Evolutionary conservation across 306 rosid genomes (phyloP), one percentile per base, ranked within the genome.

Genomic region (Begonia loranthoides): DNA sequence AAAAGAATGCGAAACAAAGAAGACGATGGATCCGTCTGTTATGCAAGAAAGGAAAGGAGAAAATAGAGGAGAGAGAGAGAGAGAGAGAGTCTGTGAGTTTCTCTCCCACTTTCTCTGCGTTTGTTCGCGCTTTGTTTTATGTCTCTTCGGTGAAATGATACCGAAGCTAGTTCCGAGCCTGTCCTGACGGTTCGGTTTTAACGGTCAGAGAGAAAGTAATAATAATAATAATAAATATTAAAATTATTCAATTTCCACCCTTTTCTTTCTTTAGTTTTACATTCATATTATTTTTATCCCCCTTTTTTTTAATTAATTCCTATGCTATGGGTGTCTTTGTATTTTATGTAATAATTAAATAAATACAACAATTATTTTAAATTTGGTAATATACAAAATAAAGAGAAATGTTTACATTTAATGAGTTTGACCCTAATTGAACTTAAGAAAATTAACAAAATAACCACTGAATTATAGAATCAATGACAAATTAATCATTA

Each of bases 111-210:
- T 76, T 59, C 70, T 10, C 36, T 39, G 51, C 63, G 52, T 50
- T 41, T 45, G 49, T 55, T 60, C 54, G 49, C 17, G 16, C 19
- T 46, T 17, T 59, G 15, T 56, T 39, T 66, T 71, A 49, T 68
- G 61, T 73, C 74, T 67, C 66, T 63, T 55, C 65, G 55, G 51
- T 58, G 43, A 39, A 58, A 72, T 71, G 51, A 40, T 62, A 41
- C 82, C 95, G 82, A 76, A 80, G 75, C 87, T 73, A 70, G 56
- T 73, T 76, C 96, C 96, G 93, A 78, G 52, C 67, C 43, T 54
- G 73, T 45, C 80, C 60, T 48, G 46, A 66, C 79, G 74, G 82
- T 82, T 76, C 76, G 36, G 54, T 28, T 61, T 76, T 64, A 67
- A 66, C 74, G 67, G 66, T 55, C 36, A 57, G 62, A 47, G 51